phyloP scores from a whole-genome alignment of 139 green algal genomes.

The Closterium sp. region DNA sequence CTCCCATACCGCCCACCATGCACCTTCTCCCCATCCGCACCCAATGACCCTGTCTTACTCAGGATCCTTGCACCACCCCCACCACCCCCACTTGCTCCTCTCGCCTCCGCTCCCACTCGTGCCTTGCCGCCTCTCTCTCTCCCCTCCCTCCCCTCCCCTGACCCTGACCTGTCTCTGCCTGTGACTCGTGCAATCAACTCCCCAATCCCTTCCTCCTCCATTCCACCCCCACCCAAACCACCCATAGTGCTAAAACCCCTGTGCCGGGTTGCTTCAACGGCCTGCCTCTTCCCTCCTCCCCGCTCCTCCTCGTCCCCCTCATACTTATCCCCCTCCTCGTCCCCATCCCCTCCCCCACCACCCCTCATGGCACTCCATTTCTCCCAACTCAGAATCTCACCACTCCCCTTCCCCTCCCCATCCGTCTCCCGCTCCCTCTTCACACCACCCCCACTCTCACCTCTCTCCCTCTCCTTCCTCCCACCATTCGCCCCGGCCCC shows the following conservation, averaged over 20 bases:
- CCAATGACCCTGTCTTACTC: background rate
- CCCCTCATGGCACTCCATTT: background rate
- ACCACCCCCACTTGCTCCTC: background rate
- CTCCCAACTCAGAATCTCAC: background rate
- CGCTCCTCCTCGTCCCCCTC: background rate
- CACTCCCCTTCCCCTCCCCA: background rate
- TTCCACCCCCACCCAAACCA: background rate
- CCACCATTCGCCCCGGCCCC: background rate
- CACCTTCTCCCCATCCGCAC: background rate
- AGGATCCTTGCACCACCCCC: background rate
- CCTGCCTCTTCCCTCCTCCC: background rate
- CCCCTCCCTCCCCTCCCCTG: background rate
- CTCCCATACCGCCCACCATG: background rate
- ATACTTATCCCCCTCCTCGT: background rate
- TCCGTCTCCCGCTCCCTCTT: background rate
- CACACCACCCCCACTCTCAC: background rate
- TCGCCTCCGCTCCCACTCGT: background rate
- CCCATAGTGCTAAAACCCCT: background rate
- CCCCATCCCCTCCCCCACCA: conserved; percentile 3
- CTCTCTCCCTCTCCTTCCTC: background rate
- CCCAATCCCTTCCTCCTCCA: background rate
- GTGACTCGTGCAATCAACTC: background rate
- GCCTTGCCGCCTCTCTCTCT: background rate
- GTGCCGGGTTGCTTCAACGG: background rate
- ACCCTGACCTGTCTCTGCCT: background rate